Evolutionary conservation across 208 protist species (phyloP), one percentile per base, ranked within the genome.

Genomic region (Leishmania major): DNA sequence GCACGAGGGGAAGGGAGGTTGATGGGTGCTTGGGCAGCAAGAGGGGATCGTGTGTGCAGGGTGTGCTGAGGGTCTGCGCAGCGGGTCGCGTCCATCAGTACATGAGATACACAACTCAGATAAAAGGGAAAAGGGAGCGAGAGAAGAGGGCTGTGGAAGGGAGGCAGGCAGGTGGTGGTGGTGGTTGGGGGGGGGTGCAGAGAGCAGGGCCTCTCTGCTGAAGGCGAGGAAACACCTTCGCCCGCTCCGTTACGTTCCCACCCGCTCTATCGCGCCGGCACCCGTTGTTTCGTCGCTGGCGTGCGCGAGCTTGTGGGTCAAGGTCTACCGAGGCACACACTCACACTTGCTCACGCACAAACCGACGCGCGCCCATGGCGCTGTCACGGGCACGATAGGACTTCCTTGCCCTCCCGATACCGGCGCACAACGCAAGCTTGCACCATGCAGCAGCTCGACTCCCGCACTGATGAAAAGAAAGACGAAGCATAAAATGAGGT

Each of bases 91-190:
- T 10, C 25, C 57, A 62, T n/a, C 4, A 35, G 5, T 0, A 70
- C n/a, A 40, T 35, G 17, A 45, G 35, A 28, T 10, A 28, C 40
- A 37, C 53, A 78, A 75, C 75, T n/a, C 28, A 60, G 51, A 31
- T 40, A 80, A 43, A 62, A 62, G n/a, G 45, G 28, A 72, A 80
- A 77, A 69, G 25, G 45, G 17, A 77, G 7, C 19, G 37, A 66
- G 37, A 73, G 55, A 77, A n/a, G 10, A 70, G 64, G 3, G 25
- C 31, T 37, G 13, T 0, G 64, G 15, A 11, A 43, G 31, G 28
- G 35, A 43, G 64, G 5, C 11, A 31, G 57, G 57, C 5, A 45
- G 43, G 43, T 45, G 5, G 43, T 45, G 43, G 43, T 45, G 43
- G 6, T 45, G 43, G 43, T 37, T 37, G 37, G 4, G 43, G 43